Conservation (phyloP, 2,329 filamentous ascomycete genomes). For the Cladosporium cucumerinum region DNA sequence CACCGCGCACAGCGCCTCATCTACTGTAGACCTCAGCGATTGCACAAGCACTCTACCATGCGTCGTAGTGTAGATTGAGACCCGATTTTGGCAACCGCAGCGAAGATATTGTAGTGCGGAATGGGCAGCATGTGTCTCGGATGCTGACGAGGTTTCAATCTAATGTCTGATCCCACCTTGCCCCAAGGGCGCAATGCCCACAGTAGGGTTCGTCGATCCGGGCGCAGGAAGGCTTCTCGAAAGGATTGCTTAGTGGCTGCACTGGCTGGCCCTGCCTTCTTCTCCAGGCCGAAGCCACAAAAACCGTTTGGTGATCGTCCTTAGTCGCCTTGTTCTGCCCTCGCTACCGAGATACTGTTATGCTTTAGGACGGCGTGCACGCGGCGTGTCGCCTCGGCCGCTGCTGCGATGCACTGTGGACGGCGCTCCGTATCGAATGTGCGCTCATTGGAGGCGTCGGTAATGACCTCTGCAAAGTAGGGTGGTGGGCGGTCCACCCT, state of each 20-base stretch:
- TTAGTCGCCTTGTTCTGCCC: not conserved
- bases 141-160: conserved; percentile 11
- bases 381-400: not conserved
- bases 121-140: conserved; percentile 2
- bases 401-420: not conserved
- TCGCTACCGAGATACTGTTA: conserved; percentile 12
- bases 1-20: conserved; percentile 12
- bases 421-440: not conserved
- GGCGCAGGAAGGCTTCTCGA: conserved; percentile 2
- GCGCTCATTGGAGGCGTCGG: conserved; percentile 3
- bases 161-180: not conserved
- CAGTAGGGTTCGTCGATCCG: conserved; percentile 4
- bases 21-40: conserved; percentile 7
- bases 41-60: not conserved
- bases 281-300: conserved; percentile 1
- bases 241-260: not conserved
- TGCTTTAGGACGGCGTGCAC: not conserved
- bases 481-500: not conserved
- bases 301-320: conserved; percentile 12
- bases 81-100: not conserved
- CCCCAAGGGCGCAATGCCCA: not conserved
- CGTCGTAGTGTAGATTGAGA: not conserved
- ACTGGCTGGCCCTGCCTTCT: not conserved
- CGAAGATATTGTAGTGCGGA: not conserved
- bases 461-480: not conserved